Evolutionary conservation across 345 rosid species (phyloP), one percentile per base, ranked within the genome.

Genomic region (Erysimum cheiranthoides): DNA sequence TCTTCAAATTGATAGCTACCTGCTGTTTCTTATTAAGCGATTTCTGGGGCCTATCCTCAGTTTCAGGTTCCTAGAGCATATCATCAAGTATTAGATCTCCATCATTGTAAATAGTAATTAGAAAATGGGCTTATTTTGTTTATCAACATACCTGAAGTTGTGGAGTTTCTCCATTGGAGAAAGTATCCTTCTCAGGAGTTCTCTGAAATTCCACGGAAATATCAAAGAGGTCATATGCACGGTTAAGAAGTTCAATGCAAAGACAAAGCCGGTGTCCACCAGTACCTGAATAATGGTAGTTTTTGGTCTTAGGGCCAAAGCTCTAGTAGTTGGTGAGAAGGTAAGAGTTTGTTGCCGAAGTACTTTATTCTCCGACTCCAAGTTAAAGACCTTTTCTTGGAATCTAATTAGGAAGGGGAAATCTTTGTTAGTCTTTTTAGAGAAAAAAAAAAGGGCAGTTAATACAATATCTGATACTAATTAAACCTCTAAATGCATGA

Each of bases 1-100:
- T 53, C 31, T 71, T 66, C 46, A 40, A 78, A 54, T 38, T 45
- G 65, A 64, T 56, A 65, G 62, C 49, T 64, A 88, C 99, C 98
- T 83, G 97, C 84, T 95, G 99, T 84, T 86, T 95, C 85, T 90
- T 96, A 68, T 90, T 92, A 51, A 95, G 98, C 61, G 93, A 88
- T 73, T 84, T 95, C 77, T 86, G 98, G 52, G 94, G 96, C 71
- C 80, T 92, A 73, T 89, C 90, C 79, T 92, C 96, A 3, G 91
- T 83, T 80, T 92, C 96, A 61, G 85, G 86, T 74, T 87, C 93
- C 74, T 81, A 73, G 27, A 71, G 67, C 34, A 75, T 50, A 43
- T 52, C 18, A 73, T 54, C 42, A 75, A 36, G 50, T 62, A 66
- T 61, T 49, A 68, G 52, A 67, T 82, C 85, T 86, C 82, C 78